phyloP scores from a whole-genome alignment of 2,329 filamentous ascomycete species.

The Calonectria crousiana region DNA sequence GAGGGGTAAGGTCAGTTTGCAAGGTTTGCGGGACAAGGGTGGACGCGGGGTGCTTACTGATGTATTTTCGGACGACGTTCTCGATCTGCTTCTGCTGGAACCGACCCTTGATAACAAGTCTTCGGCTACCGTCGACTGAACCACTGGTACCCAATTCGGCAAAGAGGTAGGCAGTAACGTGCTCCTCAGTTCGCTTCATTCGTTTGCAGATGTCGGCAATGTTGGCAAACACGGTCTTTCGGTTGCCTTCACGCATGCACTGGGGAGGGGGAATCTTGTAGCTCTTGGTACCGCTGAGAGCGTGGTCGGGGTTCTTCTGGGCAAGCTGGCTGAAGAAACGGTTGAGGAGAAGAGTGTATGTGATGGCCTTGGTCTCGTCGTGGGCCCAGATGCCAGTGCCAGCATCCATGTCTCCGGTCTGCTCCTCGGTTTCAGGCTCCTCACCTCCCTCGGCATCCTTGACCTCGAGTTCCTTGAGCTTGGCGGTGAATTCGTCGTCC shows the following conservation, averaged over 20 bases:
- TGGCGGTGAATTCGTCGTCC: constrained; percentile 72
- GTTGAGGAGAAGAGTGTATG: constrained; percentile 85
- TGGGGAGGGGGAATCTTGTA: constrained; percentile 99
- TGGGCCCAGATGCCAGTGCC: constrained; percentile 94
- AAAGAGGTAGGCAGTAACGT: constrained; percentile 96
- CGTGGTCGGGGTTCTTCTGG: constrained; percentile 96
- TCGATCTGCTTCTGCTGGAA: constrained; percentile 99
- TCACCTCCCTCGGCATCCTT: constrained; percentile 73
- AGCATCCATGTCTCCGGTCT: constrained; percentile 83
- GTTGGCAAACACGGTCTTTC: constrained; percentile 99
- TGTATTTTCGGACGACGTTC: constrained; percentile 95
- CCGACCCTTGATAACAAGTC: constrained; percentile 98
- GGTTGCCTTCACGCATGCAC: constrained; percentile 99
- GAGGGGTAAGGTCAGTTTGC: constrained; percentile 37
- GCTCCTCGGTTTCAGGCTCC: constrained; percentile 62
- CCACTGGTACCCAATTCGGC: constrained; percentile 98
- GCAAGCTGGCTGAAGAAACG: constrained; percentile 96
- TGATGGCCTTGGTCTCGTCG: constrained; percentile 81
- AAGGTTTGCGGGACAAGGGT: background rate
- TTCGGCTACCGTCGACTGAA: constrained; percentile 91
- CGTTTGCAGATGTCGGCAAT: constrained; percentile 98
- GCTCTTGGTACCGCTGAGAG: constrained; percentile 88
- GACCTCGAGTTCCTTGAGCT: constrained; percentile 72
- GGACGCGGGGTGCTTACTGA: constrained; percentile 71
- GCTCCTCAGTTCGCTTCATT: constrained; percentile 99